Conservation (phyloP, 2,329 filamentous ascomycete genomes). For the Aspergillus aculeatinus region DNA sequence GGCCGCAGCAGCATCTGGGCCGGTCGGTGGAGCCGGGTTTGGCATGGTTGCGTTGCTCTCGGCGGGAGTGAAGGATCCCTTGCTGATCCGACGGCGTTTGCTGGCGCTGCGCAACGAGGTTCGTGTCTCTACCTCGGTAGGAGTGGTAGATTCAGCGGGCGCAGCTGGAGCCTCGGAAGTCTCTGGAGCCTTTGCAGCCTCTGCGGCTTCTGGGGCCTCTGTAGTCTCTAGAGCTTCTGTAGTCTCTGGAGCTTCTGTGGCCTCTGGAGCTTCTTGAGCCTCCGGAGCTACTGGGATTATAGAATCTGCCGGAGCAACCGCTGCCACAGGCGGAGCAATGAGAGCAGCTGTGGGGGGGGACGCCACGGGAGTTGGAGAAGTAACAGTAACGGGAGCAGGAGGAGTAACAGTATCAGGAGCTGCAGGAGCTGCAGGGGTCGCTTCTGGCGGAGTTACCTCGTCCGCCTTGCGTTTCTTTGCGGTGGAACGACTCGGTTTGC, state of each 20-base stretch:
- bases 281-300: neutral
- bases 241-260: neutral
- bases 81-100: conserved; percentile 42
- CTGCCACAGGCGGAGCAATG: neutral
- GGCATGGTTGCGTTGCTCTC: conserved; percentile 33
- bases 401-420: neutral
- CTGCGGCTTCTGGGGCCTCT: neutral
- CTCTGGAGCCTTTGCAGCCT: neutral
- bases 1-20: conserved; percentile 35
- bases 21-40: conserved; percentile 40
- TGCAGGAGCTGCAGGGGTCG: conserved; percentile 2
- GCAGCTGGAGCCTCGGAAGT: neutral
- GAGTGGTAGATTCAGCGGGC: neutral
- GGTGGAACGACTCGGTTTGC: conserved; percentile 17
- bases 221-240: neutral
- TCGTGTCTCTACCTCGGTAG: conserved; percentile 23
- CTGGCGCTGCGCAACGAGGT: conserved; percentile 30
- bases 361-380: neutral
- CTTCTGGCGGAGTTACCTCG: conserved; percentile 38
- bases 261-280: neutral
- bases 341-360: neutral
- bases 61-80: conserved; percentile 28
- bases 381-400: neutral
- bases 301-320: neutral
- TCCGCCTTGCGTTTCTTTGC: conserved; percentile 58